Evolutionary conservation across 768 basidiomycete species (phyloP).

Genomic region (Lanmaoa pseudosensibilis): DNA sequence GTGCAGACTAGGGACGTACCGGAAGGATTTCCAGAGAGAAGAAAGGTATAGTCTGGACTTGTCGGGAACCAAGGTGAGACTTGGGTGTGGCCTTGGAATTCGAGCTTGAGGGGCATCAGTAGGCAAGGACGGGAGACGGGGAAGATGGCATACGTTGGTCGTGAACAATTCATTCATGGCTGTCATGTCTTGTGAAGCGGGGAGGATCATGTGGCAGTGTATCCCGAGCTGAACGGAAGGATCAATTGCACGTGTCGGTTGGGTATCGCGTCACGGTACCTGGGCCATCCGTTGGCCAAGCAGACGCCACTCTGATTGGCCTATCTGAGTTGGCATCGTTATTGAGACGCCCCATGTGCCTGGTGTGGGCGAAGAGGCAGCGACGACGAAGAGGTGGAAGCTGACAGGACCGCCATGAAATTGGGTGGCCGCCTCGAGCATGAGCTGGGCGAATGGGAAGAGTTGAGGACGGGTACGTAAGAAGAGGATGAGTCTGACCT

Average conservation of each 20-base stretch:
- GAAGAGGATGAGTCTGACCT: constrained; percentile 36
- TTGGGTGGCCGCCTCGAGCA: constrained; percentile 30
- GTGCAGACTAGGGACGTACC: constrained; percentile 9
- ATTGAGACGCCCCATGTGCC: constrained; percentile 26
- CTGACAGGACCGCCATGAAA: constrained; percentile 36
- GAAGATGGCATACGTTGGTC: constrained; percentile 39
- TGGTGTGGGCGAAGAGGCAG: constrained; percentile 46
- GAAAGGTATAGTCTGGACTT: constrained; percentile 39
- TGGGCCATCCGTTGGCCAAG: constrained; percentile 46
- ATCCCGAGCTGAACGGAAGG: constrained; percentile 46
- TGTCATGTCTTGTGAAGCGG: constrained; percentile 45
- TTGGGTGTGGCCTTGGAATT: constrained; percentile 23
- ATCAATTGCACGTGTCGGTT: constrained; percentile 17
- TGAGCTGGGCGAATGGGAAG: constrained; percentile 19
- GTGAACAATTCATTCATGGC: constrained; percentile 49
- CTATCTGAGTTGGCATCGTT: constrained; percentile 30
- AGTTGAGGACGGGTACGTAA: neutral
- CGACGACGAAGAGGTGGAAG: constrained; percentile 55
- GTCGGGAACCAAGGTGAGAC: constrained; percentile 42
- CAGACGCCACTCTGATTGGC: constrained; percentile 40
- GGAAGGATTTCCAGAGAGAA: constrained; percentile 43
- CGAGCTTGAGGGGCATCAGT: constrained; percentile 19
- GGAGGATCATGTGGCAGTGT: constrained; percentile 58
- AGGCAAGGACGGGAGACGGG: neutral
- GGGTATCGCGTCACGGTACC: constrained; percentile 34